Evolutionary conservation across 305 asterid genomes (phyloP).

Genomic region (Fraxinus latifolia): DNA sequence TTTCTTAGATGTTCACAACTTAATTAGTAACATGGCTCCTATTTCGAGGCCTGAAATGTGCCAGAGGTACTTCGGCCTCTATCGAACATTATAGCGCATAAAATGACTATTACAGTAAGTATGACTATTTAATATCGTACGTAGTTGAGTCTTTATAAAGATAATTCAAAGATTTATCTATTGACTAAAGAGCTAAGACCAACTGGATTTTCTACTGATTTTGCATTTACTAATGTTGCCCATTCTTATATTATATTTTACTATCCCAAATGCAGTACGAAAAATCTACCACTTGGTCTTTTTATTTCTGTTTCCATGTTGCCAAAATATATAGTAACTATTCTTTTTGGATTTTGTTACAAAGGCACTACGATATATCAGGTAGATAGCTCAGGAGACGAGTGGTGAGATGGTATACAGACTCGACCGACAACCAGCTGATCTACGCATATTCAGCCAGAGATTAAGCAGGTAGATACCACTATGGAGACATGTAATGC

Average conservation of each 20-base stretch:
- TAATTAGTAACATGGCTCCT: not conserved
- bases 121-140: too few relatives aligned
- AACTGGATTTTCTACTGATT: too few relatives aligned
- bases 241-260: too few relatives aligned
- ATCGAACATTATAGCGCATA: too few relatives aligned
- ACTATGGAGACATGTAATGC: too few relatives aligned
- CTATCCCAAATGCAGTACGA: not conserved
- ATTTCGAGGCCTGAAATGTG: constrained; percentile 73
- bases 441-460: constrained; percentile 84
- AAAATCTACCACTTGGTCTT: not conserved
- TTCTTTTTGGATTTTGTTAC: not conserved
- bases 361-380: constrained; percentile 66
- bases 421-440: constrained; percentile 88
- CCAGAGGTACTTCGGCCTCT: constrained; percentile 57
- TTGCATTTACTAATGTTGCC: too few relatives aligned
- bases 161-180: too few relatives aligned
- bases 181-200: too few relatives aligned
- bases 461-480: constrained; percentile 62
- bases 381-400: constrained; percentile 82
- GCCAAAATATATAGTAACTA: not conserved
- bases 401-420: constrained; percentile 80
- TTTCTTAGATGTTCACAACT: not conserved
- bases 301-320: not conserved
- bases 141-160: too few relatives aligned
- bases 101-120: too few relatives aligned